Evolutionary conservation across 805 yeast genomes (phyloP).

Genomic region (Ogataea nonfermentans): DNA sequence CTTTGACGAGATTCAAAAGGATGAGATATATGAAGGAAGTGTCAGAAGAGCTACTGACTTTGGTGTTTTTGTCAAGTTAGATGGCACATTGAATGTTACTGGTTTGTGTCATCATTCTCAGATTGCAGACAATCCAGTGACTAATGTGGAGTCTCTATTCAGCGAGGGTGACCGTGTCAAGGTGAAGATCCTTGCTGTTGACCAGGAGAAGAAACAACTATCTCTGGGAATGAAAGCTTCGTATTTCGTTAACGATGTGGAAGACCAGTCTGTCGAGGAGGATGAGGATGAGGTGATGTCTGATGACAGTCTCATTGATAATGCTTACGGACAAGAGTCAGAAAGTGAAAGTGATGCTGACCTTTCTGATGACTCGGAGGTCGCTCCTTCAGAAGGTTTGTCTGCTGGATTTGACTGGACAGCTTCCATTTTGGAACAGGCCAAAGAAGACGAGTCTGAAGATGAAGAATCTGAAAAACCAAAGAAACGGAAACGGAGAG

Average conservation of each 20-base stretch:
- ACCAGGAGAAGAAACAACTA: constrained; percentile 65
- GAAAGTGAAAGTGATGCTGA: constrained; percentile 26
- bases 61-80: constrained; percentile 86
- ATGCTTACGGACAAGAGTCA: constrained; percentile 30
- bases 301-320: constrained; percentile 33
- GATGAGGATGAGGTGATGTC: constrained; percentile 29
- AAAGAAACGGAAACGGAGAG: constrained; percentile 40
- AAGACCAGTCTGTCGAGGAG: constrained; percentile 33
- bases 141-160: constrained; percentile 63
- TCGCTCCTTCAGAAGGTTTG: constrained; percentile 49
- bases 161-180: constrained; percentile 89
- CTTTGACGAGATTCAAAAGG: constrained; percentile 66
- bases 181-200: constrained; percentile 69
- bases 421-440: constrained; percentile 82
- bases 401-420: constrained; percentile 96
- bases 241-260: constrained; percentile 50
- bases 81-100: constrained; percentile 67
- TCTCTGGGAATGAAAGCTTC: constrained; percentile 95
- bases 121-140: constrained; percentile 66
- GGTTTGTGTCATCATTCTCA: constrained; percentile 89
- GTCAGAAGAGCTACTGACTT: constrained; percentile 77
- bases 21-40: constrained; percentile 72
- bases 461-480: constrained; percentile 46
- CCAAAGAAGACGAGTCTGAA: constrained; percentile 52
- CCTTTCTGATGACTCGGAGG: constrained; percentile 24